Base-by-base conservation (phyloP, 1,284 basidiomycete species). In the Violaceomyces palustris region DNA sequence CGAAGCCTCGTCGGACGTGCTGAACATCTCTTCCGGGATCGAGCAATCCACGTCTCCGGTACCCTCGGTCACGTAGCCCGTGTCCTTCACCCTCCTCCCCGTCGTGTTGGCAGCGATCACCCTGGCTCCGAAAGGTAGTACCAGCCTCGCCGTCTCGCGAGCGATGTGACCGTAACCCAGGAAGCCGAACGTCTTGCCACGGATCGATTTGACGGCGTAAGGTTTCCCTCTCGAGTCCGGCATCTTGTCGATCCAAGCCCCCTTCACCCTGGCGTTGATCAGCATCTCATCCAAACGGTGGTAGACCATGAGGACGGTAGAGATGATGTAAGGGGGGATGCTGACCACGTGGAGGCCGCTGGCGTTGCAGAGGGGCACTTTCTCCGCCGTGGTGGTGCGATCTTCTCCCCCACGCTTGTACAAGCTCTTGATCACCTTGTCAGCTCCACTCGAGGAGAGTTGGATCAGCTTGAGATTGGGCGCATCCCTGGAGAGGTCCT, bases 1-100 rank as follows among this genome's bases (percentile, higher is more conserved):
- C 6, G 27, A 54, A 35, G 22, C 38, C 9, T 21, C 3, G 8
- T n/a, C 46, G 40, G 17, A 45, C 27, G 5, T 30, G 12, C 19
- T 42, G 45, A 11, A 37, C 10, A 11, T 33, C 3, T 39, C 10
- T 14, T 15, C 10, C 10, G 8, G 26, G 38, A 21, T 21, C 36
- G 37, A 29, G 24, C 57, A 61, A 6, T 57, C 44, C 11, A 49
- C 54, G 43, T 73, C 71, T 2, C 71, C 71, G 3, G 64, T 67
- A 2, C 52, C 48, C 0, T 50, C 46, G 17, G 57, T 33, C 28
- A 66, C 50, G 39, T 64, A 47, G 3, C 49, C 49, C 15, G 45
- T 47, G 29, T 62, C 59, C n/a, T 21, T 11, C 7, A 44, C 42
- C 11, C 55, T 37, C 7, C 35, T 30, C 8, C 64, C 64, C 14